Conservation (phyloP, 768 basidiomycete genomes). For the Mycena epipterygia region DNA sequence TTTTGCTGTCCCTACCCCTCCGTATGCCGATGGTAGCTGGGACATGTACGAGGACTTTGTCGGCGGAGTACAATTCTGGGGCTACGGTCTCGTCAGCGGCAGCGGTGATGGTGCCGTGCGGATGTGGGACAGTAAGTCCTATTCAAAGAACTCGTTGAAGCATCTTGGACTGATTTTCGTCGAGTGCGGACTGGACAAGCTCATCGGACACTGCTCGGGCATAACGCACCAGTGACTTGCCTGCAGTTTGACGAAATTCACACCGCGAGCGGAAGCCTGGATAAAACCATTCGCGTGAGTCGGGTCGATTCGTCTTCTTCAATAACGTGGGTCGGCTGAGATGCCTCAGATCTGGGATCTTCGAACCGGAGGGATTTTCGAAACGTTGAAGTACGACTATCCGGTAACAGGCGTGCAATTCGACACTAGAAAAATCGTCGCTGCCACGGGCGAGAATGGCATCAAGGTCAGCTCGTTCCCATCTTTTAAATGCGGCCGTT, state of each 20-base stretch:
- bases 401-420: conserved; percentile 94
- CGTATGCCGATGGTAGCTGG: conserved; percentile 91
- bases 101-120: conserved; percentile 97
- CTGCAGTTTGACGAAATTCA: conserved; percentile 97
- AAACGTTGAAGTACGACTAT: conserved; percentile 92
- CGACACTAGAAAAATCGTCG: conserved; percentile 92
- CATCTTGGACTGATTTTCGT: conserved; percentile 5
- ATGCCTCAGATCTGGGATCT: conserved; percentile 93
- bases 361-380: conserved; percentile 87
- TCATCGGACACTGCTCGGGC: conserved; percentile 92
- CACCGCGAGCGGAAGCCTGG: conserved; percentile 92
- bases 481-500: conserved; percentile 5
- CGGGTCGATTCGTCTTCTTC: background rate
- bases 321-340: background rate
- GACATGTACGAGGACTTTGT: conserved; percentile 98
- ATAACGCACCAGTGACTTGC: conserved; percentile 93
- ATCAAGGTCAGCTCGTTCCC: conserved; percentile 72
- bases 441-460: conserved; percentile 94
- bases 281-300: conserved; percentile 91
- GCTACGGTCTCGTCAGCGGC: conserved; percentile 96
- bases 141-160: background rate
- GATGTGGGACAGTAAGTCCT: conserved; percentile 98
- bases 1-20: conserved; percentile 89
- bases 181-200: conserved; percentile 98
- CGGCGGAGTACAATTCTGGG: conserved; percentile 98